A percentile compares a stretch with the other conserved stretches of the same genome.
Evolutionary conservation across 495 filamentous ascomycete genomes (phyloP).

Genomic region (Xylaria bambusicola): DNA sequence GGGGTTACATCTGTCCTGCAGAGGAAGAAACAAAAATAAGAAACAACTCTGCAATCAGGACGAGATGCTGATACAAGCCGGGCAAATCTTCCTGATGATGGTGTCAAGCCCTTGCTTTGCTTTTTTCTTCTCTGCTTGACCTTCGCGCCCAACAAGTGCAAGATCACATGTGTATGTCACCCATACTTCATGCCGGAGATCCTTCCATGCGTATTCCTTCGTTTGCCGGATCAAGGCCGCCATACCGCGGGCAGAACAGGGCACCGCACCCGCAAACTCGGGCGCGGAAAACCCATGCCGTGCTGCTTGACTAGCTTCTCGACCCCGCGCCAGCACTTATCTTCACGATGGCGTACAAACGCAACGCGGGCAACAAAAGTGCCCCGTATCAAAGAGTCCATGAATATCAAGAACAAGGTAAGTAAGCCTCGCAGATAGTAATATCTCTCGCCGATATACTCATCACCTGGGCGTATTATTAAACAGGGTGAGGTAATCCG

Average conservation of each 20-base stretch:
- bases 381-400: too few species aligned
- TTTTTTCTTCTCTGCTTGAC: not conserved
- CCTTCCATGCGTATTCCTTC: not conserved
- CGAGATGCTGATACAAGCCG: not conserved
- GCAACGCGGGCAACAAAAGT: too few species aligned
- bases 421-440: not conserved
- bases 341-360: too few species aligned
- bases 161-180: not conserved
- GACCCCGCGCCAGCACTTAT: too few species aligned
- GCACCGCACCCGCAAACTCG: not conserved
- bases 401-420: too few species aligned
- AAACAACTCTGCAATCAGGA: too few species aligned
- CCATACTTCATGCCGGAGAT: not conserved
- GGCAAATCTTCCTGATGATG: slow-evolving; percentile 1
- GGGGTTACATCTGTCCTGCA: slow-evolving; percentile 2
- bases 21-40: not conserved
- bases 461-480: too few species aligned
- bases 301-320: not conserved
- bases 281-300: not conserved
- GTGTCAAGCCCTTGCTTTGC: not conserved
- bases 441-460: too few species aligned
- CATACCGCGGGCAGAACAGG: not conserved
- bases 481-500: not conserved
- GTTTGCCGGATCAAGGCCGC: not conserved
- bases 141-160: not conserved